Percentiles rank a stretch among this genome's conserved stretches.
Evolutionary conservation across 2,329 filamentous ascomycete species (phyloP).

Genomic region (Hypoxylon sp.): DNA sequence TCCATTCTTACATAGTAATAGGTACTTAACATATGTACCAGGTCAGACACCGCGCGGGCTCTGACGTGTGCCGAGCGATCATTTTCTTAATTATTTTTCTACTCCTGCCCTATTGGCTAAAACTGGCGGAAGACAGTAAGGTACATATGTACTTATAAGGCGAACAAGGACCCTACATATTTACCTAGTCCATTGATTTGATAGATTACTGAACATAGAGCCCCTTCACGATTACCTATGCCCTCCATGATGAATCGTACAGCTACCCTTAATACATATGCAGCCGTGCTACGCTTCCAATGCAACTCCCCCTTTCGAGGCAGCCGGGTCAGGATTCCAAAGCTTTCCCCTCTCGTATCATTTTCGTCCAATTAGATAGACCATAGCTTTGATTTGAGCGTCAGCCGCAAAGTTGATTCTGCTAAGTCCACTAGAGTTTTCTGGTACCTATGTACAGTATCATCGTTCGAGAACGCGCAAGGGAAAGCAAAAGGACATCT

Average conservation of each 20-base stretch:
- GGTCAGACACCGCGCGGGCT: constrained; percentile 8
- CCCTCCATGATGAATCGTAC: neutral
- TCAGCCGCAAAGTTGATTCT: constrained; percentile 16
- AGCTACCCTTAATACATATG: constrained; percentile 7
- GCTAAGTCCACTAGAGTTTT: constrained; percentile 3
- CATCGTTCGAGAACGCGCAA: constrained; percentile 6
- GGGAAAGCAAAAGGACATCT: constrained; percentile 4
- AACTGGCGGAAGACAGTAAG: constrained; percentile 8
- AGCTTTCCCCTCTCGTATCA: constrained; percentile 3
- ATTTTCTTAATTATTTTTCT: constrained; percentile 17
- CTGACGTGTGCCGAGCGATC: constrained; percentile 30
- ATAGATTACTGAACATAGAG: neutral
- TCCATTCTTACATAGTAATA: neutral
- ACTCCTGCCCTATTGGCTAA: constrained; percentile 13
- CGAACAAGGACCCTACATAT: neutral
- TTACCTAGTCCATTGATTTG: neutral
- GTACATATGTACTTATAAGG: constrained; percentile 7
- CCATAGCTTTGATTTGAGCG: neutral
- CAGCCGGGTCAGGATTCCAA: neutral
- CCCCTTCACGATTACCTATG: neutral
- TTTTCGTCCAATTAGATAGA: constrained; percentile 23
- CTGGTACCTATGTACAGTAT: constrained; percentile 4
- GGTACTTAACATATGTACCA: neutral
- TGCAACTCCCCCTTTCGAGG: constrained; percentile 4
- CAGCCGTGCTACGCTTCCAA: neutral